Base-by-base conservation (phyloP, 208 protist genomes). In the Leishmania arabica region DNA sequence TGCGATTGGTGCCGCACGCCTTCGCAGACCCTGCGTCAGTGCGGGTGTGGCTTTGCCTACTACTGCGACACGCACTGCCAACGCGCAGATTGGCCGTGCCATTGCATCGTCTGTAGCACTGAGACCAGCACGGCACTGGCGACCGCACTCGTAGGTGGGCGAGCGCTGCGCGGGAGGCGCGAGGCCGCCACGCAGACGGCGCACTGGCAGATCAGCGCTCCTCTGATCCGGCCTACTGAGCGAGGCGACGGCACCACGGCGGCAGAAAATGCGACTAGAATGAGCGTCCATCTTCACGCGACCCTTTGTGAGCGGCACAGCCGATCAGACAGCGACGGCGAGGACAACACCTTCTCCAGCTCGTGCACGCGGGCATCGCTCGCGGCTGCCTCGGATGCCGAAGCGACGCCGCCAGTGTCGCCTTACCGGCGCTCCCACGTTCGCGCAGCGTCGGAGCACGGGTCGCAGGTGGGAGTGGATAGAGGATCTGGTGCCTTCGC, bases 1-100 rank as follows among this genome's bases (percentile, higher is more conserved):
- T 84, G 81, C 13, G 81, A 84, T 76, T 84, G 75, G 81, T 86
- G 60, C 60, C 75, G 45, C 21, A 47, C 21, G 53, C 53, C 73
- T 51, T 82, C 79, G 1, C 69, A 81, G 21, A 75, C 66, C 6
- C 68, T 88, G 58, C 75, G 82, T 47, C 74, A 75, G 77, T 93
- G 86, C 71, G 79, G 81, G 8, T 93, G 88, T 80, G 80, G 71
- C 66, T 77, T 82, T 6, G 84, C 72, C 6, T 81, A 54, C 66
- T 91, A 90, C 79, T 91, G 90, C 81, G 81, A 81, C 42, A 79
- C 75, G 3, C 51, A 72, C 27, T 90, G 88, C 75, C 90, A 93
- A 74, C 83, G 80, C 19, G 85, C 75, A 40, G 83, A 90, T 79
- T 93, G 90, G 90, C 56, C 88, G 7, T 71, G 71, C 58, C 90